Percentiles rank a stretch among this genome's conserved stretches.
Conservation (phyloP, 192 early-diverging fungal genomes). For the Chytriomyces sp. region DNA sequence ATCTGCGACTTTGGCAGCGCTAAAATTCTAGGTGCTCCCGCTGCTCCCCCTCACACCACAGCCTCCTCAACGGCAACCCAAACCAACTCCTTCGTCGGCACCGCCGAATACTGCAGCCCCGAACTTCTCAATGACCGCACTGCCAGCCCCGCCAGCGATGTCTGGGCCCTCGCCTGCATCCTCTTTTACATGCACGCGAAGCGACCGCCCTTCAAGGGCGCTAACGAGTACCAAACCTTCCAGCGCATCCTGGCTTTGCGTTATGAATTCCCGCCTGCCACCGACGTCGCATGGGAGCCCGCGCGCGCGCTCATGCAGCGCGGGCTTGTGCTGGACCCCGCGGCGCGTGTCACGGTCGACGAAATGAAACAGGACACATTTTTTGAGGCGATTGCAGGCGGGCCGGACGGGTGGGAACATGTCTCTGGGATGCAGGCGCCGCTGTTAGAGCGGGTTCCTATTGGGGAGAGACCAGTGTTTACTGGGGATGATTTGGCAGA, state of each 20-base stretch:
- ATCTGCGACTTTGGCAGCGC: conserved; percentile 90
- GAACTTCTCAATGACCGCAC: conserved; percentile 90
- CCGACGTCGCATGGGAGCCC: conserved; percentile 57
- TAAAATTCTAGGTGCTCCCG: conserved; percentile 57
- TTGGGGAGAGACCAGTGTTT: not conserved
- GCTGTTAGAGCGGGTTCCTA: not conserved
- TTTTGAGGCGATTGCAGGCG: conserved; percentile 70
- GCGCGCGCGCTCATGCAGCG: conserved; percentile 78
- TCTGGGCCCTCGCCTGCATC: conserved; percentile 81
- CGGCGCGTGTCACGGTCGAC: conserved; percentile 50
- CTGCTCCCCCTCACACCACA: not conserved
- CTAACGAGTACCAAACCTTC: conserved; percentile 96
- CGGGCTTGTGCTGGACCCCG: conserved; percentile 72
- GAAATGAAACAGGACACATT: conserved; percentile 75
- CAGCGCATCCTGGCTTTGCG: conserved; percentile 91
- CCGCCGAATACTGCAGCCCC: conserved; percentile 98
- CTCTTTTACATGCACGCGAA: conserved; percentile 90
- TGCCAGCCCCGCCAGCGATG: conserved; percentile 52
- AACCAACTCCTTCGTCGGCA: conserved; percentile 94
- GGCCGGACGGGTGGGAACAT: conserved; percentile 37
- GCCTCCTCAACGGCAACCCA: conserved; percentile 32
- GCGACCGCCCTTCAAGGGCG: conserved; percentile 90
- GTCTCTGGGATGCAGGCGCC: not conserved
- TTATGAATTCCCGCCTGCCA: conserved; percentile 72
- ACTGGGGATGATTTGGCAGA: conserved; percentile 7